Percentiles rank a stretch among this genome's conserved stretches.
Evolutionary conservation across 306 rosid species (phyloP).

Genomic region (Chamaecrista fasciculata): DNA sequence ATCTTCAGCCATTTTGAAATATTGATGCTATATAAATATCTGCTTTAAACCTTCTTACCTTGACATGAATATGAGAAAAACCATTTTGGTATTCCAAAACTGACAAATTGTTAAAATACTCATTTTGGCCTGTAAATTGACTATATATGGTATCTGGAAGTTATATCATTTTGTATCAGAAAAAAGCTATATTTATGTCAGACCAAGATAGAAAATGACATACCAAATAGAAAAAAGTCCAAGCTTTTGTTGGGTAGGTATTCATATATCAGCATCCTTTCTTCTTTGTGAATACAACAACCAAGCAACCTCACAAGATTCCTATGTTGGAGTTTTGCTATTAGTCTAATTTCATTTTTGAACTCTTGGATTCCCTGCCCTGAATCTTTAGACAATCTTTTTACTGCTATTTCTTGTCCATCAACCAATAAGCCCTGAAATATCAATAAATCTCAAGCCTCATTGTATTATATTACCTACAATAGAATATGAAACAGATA

Average conservation of each 20-base stretch:
- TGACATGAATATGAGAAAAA: neutral
- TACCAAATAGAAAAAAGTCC: constrained; percentile 32
- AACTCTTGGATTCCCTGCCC: constrained; percentile 7
- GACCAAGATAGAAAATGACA: neutral
- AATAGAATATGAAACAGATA: too few species aligned
- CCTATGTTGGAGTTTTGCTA: constrained; percentile 9
- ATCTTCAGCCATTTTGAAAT: neutral
- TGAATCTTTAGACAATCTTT: neutral
- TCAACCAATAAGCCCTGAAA: constrained; percentile 28
- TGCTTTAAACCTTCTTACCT: neutral
- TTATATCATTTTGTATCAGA: too few species aligned
- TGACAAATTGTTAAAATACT: neutral
- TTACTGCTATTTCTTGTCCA: constrained; percentile 37
- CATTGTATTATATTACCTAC: neutral
- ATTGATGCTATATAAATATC: too few species aligned
- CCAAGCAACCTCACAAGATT: constrained; percentile 12
- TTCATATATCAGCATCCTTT: constrained; percentile 15
- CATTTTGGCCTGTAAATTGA: too few species aligned
- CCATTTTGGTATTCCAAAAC: neutral
- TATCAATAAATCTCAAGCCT: neutral
- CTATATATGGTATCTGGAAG: too few species aligned
- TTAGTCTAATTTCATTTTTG: constrained; percentile 6
- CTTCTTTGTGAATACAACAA: neutral
- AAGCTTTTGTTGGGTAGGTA: constrained; percentile 29
- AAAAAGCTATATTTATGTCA: neutral